A percentile compares a stretch with the other conserved stretches of the same genome.
These are phyloP conservation scores for Thyridium curvatum DNA, from an alignment of 2,329 filamentous ascomycete genomes.

Conservation along the genomic window DNA sequence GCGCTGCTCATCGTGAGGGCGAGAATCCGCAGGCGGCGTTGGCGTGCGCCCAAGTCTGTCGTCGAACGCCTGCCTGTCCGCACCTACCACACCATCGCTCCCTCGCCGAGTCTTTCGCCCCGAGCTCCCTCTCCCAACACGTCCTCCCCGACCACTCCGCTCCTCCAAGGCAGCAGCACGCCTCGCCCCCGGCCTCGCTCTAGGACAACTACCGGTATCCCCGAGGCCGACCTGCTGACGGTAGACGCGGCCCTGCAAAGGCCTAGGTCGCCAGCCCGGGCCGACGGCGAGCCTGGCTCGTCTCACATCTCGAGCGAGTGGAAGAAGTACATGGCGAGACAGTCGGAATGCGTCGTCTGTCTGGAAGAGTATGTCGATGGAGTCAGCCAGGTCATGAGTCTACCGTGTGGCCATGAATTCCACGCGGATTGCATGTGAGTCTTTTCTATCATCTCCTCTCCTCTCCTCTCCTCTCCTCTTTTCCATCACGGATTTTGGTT, in stretches of 20 bases:
- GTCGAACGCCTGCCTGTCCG: conserved; percentile 92
- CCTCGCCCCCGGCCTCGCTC: conserved; percentile 55
- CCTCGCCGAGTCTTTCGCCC: conserved; percentile 50
- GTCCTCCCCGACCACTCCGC: conserved; percentile 70
- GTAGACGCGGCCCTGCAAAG: conserved; percentile 36
- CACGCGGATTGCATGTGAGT: conserved; percentile 98
- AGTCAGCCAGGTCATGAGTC: conserved; percentile 89
- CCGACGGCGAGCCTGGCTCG: conserved; percentile 31
- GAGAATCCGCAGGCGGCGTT: conserved; percentile 80
- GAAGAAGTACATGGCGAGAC: conserved; percentile 61
- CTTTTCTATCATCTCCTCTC: not conserved
- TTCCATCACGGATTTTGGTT: not conserved
- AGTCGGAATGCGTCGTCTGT: conserved; percentile 91
- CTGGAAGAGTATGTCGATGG: conserved; percentile 95
- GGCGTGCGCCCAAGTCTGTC: conserved; percentile 95
- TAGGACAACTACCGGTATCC: conserved; percentile 56
- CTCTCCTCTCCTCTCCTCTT: not conserved
- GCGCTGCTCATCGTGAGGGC: conserved; percentile 80
- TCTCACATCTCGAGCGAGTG: conserved; percentile 44
- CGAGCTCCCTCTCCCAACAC: conserved; percentile 56
- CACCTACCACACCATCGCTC: conserved; percentile 82
- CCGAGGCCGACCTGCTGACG: conserved; percentile 36
- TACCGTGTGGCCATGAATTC: conserved; percentile 97
- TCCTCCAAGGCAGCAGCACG: conserved; percentile 55
- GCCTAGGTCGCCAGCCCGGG: conserved; percentile 24